phyloP scores from a whole-genome alignment of 495 filamentous ascomycete species.

The Aspergillus bertholletiae region DNA sequence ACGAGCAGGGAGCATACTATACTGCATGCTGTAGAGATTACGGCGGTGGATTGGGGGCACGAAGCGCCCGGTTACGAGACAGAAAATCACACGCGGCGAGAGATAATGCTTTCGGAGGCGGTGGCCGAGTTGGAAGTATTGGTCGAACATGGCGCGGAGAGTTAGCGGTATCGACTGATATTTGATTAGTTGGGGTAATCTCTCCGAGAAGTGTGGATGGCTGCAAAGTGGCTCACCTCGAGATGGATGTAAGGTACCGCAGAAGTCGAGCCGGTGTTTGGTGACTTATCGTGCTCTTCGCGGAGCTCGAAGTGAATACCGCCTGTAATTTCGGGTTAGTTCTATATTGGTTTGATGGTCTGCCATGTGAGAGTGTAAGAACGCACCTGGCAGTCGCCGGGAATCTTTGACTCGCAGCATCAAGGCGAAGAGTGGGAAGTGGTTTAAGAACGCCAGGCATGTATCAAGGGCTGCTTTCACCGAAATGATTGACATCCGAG shows the following conservation, averaged over 20 bases:
- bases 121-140: slow-evolving; percentile 92
- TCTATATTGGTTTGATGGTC: neutral
- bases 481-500: slow-evolving; percentile 90
- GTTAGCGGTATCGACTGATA: slow-evolving; percentile 79
- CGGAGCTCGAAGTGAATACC: slow-evolving; percentile 89
- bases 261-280: slow-evolving; percentile 20
- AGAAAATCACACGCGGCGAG: slow-evolving; percentile 79
- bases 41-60: slow-evolving; percentile 89
- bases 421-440: slow-evolving; percentile 95
- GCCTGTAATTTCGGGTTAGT: slow-evolving; percentile 40
- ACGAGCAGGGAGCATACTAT: slow-evolving; percentile 90
- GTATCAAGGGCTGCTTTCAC: slow-evolving; percentile 89
- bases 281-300: slow-evolving; percentile 42
- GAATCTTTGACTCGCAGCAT: slow-evolving; percentile 97
- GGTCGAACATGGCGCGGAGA: slow-evolving; percentile 89
- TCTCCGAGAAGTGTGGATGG: too few relatives aligned
- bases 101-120: slow-evolving; percentile 94
- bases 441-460: slow-evolving; percentile 87
- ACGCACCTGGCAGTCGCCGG: slow-evolving; percentile 74
- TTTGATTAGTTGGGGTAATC: slow-evolving; percentile 17
- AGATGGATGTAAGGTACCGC: slow-evolving; percentile 74
- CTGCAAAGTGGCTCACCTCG: slow-evolving; percentile 52
- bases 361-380: neutral
- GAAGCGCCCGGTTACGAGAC: slow-evolving; percentile 83
- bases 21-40: slow-evolving; percentile 94